A percentile compares a stretch with the other conserved stretches of the same genome.
Evolutionary conservation across 2,329 filamentous ascomycete species (phyloP).

Genomic region (Coniochaeta sp.): DNA sequence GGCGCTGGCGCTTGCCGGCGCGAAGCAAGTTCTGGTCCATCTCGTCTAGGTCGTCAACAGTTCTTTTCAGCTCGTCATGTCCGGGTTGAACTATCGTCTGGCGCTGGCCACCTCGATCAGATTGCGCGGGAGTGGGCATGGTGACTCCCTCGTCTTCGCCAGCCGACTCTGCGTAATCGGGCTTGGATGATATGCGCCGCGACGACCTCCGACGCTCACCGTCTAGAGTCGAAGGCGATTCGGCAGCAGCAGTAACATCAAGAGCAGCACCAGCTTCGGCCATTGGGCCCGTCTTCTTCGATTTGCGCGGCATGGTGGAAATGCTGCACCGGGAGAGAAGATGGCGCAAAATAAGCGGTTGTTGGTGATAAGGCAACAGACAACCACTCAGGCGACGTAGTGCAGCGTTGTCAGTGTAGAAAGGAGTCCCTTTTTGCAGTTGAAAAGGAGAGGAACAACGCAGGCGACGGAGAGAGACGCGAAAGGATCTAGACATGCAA

Average conservation of each 20-base stretch:
- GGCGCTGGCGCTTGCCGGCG: slow-evolving; percentile 36
- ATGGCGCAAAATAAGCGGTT: neutral
- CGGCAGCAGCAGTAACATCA: neutral
- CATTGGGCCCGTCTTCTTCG: neutral
- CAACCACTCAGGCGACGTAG: neutral
- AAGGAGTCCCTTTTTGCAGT: neutral
- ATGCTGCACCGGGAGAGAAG: neutral
- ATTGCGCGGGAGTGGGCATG: neutral
- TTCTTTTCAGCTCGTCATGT: slow-evolving; percentile 25
- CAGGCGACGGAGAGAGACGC: neutral
- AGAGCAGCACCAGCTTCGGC: neutral
- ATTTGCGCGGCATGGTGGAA: neutral
- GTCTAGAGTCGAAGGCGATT: neutral
- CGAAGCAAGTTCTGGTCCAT: slow-evolving; percentile 41
- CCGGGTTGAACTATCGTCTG: neutral
- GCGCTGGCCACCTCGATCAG: neutral
- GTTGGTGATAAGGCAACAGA: neutral
- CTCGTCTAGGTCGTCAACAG: slow-evolving; percentile 36
- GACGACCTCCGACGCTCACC: neutral
- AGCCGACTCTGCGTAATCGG: neutral
- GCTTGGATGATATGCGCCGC: neutral
- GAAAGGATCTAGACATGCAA: neutral
- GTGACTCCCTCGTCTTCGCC: neutral
- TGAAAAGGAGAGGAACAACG: neutral
- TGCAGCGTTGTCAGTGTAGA: neutral